These are phyloP conservation scores for Aspergillus taichungensis DNA, from an alignment of 495 filamentous ascomycete genomes.

Conservation along the genomic window DNA sequence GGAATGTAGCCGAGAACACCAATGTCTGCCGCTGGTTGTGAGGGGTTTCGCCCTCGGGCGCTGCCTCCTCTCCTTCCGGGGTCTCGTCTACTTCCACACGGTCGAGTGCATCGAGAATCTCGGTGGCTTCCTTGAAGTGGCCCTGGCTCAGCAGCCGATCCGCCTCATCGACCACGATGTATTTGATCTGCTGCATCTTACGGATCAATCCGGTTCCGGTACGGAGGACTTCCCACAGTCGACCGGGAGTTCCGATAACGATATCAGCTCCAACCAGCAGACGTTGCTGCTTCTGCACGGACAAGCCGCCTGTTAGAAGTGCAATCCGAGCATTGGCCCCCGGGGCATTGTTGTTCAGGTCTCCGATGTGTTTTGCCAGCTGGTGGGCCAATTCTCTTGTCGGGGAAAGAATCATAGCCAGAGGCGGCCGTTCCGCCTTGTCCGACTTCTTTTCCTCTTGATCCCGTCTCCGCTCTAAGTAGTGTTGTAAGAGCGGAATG, in stretches of 20 bases:
- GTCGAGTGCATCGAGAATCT: constrained; percentile 73
- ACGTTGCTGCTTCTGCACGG: constrained; percentile 85
- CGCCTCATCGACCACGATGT: constrained; percentile 89
- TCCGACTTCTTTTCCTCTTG: constrained; percentile 11
- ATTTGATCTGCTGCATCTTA: constrained; percentile 62
- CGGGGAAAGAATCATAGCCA: constrained; percentile 85
- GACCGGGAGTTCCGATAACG: constrained; percentile 82
- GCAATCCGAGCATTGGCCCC: constrained; percentile 56
- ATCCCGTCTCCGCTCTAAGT: constrained; percentile 24
- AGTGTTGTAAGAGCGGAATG: constrained; percentile 42
- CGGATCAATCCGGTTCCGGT: constrained; percentile 48
- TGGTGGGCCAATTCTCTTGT: constrained; percentile 93
- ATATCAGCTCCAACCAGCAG: constrained; percentile 70
- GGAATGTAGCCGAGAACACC: constrained; percentile 95
- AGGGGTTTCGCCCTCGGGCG: constrained; percentile 14
- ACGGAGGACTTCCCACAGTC: constrained; percentile 89
- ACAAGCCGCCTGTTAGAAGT: constrained; percentile 82
- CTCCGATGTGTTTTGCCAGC: constrained; percentile 67
- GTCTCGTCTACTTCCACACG: constrained; percentile 33
- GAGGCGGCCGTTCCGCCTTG: constrained; percentile 36
- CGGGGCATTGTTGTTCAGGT: constrained; percentile 52
- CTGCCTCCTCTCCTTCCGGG: constrained; percentile 25
- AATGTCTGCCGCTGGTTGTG: constrained; percentile 64
- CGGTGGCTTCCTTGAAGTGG: constrained; percentile 86
- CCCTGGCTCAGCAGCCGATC: constrained; percentile 88